Percentiles rank a stretch among this genome's conserved stretches.
Evolutionary conservation across 495 filamentous ascomycete species (phyloP).

Genomic region (Astrothelium subdiscretum): DNA sequence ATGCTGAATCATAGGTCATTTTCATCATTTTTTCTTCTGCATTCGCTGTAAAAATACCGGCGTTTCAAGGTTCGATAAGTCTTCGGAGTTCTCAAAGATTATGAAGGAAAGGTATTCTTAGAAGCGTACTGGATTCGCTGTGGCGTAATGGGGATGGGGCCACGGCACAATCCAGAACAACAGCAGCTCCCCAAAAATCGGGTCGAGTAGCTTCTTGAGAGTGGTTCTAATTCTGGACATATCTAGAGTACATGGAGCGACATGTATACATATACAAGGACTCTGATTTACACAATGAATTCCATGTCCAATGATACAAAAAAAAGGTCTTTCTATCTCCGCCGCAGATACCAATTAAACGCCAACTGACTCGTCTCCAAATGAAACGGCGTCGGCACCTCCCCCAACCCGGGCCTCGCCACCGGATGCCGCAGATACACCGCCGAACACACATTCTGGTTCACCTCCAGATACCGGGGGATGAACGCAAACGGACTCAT

Average conservation of each 20-base stretch:
- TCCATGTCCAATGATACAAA: background rate
- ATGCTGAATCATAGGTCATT: background rate
- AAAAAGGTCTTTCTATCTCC: slow-evolving; percentile 41
- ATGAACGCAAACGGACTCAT: slow-evolving; percentile 92
- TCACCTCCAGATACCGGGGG: slow-evolving; percentile 90
- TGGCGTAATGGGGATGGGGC: background rate
- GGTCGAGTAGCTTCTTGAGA: background rate
- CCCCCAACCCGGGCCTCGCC: slow-evolving; percentile 71
- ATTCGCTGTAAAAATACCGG: background rate
- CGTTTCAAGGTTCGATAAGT: background rate
- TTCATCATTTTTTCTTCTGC: background rate
- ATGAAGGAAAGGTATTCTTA: background rate
- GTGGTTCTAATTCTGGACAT: background rate
- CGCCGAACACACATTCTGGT: slow-evolving; percentile 87
- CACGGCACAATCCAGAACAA: background rate
- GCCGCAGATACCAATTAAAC: slow-evolving; percentile 86
- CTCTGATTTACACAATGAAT: too few species aligned
- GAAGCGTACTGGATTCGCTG: background rate
- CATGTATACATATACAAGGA: background rate
- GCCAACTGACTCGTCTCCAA: slow-evolving; percentile 54
- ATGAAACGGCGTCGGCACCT: slow-evolving; percentile 81
- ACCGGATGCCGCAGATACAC: slow-evolving; percentile 95
- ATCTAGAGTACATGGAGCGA: background rate
- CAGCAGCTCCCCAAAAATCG: background rate
- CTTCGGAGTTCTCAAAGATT: background rate